phyloP scores from a whole-genome alignment of 257 asterid genomes.

The Nemophila menziesii region DNA sequence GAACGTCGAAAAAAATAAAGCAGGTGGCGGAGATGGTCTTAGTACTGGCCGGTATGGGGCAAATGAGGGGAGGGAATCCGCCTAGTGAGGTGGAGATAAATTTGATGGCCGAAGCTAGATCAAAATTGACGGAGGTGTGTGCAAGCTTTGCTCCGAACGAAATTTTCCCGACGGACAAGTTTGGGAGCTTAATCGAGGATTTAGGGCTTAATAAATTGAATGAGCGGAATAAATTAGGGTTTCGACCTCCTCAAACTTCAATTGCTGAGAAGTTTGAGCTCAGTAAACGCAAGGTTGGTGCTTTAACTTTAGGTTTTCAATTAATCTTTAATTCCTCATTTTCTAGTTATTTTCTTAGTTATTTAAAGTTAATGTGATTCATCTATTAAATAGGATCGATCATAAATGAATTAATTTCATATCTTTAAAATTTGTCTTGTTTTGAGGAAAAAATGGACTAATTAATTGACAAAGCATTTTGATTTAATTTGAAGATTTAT shows the following conservation, averaged over 20 bases:
- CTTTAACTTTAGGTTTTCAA: constrained; percentile 2
- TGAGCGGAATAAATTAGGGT: constrained; percentile 54
- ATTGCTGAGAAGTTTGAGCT: constrained; percentile 65
- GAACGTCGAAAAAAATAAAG: constrained; percentile 32
- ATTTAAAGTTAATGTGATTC: not conserved
- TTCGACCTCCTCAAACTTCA: constrained; percentile 65
- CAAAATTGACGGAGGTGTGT: constrained; percentile 51
- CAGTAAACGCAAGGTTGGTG: constrained; percentile 64
- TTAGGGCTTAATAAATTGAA: constrained; percentile 62
- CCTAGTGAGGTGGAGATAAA: constrained; percentile 72
- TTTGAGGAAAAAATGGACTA: no score
- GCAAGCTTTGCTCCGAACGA: constrained; percentile 79
- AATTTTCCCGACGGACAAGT: constrained; percentile 69
- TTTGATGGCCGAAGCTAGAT: constrained; percentile 63
- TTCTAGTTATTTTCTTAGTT: not conserved
- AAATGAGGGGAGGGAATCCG: constrained; percentile 79
- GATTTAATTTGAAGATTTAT: no score
- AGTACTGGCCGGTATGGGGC: constrained; percentile 83
- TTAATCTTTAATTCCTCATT: not conserved
- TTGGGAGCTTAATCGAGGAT: constrained; percentile 75
- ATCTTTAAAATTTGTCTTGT: no score
- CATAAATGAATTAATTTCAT: no score
- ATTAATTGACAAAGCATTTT: no score
- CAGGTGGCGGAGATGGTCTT: constrained; percentile 85
- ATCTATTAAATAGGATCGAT: no score